Conservation (phyloP, 2,329 filamentous ascomycete genomes). For the Coccinonectria pachysandricola region DNA sequence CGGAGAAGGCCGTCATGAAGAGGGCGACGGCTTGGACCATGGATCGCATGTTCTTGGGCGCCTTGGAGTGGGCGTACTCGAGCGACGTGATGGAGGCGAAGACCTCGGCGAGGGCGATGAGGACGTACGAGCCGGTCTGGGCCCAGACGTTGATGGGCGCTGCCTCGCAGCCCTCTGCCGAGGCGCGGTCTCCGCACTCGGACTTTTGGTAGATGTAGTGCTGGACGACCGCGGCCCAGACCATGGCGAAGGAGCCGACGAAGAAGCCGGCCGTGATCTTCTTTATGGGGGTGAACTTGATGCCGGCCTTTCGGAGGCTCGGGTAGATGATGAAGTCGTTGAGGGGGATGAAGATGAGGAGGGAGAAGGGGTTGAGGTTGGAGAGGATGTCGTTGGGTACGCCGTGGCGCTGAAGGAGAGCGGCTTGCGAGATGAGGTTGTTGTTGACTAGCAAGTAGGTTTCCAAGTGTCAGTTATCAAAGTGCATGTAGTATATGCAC, state of each 20-base stretch:
- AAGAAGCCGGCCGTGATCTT: conserved; percentile 63
- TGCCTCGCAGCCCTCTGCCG: conserved; percentile 30
- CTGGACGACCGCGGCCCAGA: conserved; percentile 43
- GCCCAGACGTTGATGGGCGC: conserved; percentile 53
- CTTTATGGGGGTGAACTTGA: conserved; percentile 65
- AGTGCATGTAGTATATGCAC: too few species aligned
- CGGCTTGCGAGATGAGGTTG: conserved; percentile 53
- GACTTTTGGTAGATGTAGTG: conserved; percentile 55
- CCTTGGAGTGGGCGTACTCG: conserved; percentile 69
- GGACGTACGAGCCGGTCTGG: conserved; percentile 39
- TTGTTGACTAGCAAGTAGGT: conserved; percentile 47
- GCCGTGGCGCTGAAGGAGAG: conserved; percentile 55
- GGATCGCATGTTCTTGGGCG: conserved; percentile 65
- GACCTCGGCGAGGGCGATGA: conserved; percentile 40
- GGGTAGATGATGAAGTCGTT: conserved; percentile 62
- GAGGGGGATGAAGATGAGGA: conserved; percentile 65
- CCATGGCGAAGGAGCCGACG: conserved; percentile 49
- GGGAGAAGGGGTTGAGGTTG: conserved; percentile 63
- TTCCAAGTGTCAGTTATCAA: too few species aligned
- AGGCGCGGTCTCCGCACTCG: conserved; percentile 40
- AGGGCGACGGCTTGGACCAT: conserved; percentile 59
- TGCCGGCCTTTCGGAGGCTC: conserved; percentile 48
- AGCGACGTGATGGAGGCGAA: conserved; percentile 45
- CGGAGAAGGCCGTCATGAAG: conserved; percentile 58
- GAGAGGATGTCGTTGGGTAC: conserved; percentile 68